Conservation (phyloP, 2,329 filamentous ascomycete genomes). For the Penicillium sp. region DNA sequence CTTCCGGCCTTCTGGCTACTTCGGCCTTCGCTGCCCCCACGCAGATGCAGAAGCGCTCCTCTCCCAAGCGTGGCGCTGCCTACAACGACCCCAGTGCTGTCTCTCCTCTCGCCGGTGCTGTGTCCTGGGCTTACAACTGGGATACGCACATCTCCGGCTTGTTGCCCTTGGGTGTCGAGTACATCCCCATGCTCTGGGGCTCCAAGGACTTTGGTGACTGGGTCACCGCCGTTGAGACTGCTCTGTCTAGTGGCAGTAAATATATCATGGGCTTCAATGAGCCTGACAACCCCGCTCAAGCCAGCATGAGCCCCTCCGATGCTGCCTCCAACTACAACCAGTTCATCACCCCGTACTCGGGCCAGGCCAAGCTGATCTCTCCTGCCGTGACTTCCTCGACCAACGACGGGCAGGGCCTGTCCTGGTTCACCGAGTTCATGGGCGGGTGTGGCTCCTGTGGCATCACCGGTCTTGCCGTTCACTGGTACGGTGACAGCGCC, state of each 20-base stretch:
- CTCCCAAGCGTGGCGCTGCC: conserved; percentile 30
- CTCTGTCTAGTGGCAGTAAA: conserved; percentile 32
- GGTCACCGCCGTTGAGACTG: conserved; percentile 30
- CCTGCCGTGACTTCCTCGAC: conserved; percentile 40
- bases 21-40: conserved; percentile 32
- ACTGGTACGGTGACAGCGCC: conserved; percentile 41
- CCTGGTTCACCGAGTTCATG: conserved; percentile 41
- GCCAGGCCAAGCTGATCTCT: conserved; percentile 38
- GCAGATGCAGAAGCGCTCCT: conserved; percentile 19
- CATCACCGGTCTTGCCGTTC: conserved; percentile 41
- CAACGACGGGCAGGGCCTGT: conserved; percentile 31
- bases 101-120: conserved; percentile 27
- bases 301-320: conserved; percentile 35
- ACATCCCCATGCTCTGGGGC: conserved; percentile 46
- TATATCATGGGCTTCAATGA: conserved; percentile 47
- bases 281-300: conserved; percentile 39
- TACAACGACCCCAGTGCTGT: conserved; percentile 40
- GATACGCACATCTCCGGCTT: conserved; percentile 27
- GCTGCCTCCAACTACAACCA: conserved; percentile 36
- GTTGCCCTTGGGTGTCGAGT: conserved; percentile 36
- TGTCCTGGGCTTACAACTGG: conserved; percentile 48
- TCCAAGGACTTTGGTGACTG: conserved; percentile 34
- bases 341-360: conserved; percentile 37
- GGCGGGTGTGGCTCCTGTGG: conserved; percentile 36
- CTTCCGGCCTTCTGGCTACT: conserved; percentile 33